Conservation (phyloP, 2,329 filamentous ascomycete species). For the Hypoxylon sp. region DNA sequence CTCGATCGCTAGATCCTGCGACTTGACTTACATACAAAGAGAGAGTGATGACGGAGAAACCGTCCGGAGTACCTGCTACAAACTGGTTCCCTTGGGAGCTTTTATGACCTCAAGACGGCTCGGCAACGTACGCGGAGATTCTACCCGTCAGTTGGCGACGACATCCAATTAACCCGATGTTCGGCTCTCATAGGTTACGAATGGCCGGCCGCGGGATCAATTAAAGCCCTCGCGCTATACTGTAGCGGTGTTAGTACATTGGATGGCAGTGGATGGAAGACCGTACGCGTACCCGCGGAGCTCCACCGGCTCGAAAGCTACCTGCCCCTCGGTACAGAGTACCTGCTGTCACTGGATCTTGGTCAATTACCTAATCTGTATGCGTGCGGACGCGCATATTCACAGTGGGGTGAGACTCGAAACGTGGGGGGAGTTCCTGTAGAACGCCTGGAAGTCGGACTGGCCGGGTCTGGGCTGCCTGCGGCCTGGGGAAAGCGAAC, state of each 20-base stretch:
- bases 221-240: constrained; percentile 36
- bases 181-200: constrained; percentile 33
- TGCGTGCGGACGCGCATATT: constrained; percentile 16
- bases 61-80: constrained; percentile 21
- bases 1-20: constrained; percentile 25
- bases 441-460: constrained; percentile 33
- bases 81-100: constrained; percentile 11
- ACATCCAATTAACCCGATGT: constrained; percentile 29
- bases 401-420: constrained; percentile 26
- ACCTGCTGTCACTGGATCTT: constrained; percentile 12
- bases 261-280: constrained; percentile 17
- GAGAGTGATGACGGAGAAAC: constrained; percentile 29
- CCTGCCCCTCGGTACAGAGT: constrained; percentile 31
- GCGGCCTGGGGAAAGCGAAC: constrained; percentile 36
- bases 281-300: constrained; percentile 8
- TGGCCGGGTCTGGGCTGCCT: constrained; percentile 35
- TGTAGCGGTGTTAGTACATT: constrained; percentile 18
- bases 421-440: constrained; percentile 40
- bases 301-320: constrained; percentile 31
- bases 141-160: constrained; percentile 11
- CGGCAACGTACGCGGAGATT: constrained; percentile 40
- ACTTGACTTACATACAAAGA: constrained; percentile 32
- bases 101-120: constrained; percentile 28
- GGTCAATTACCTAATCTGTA: constrained; percentile 9
- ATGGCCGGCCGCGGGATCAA: constrained; percentile 34